Conservation (phyloP, 1,284 basidiomycete genomes). For the Leccinum subfulvum region DNA sequence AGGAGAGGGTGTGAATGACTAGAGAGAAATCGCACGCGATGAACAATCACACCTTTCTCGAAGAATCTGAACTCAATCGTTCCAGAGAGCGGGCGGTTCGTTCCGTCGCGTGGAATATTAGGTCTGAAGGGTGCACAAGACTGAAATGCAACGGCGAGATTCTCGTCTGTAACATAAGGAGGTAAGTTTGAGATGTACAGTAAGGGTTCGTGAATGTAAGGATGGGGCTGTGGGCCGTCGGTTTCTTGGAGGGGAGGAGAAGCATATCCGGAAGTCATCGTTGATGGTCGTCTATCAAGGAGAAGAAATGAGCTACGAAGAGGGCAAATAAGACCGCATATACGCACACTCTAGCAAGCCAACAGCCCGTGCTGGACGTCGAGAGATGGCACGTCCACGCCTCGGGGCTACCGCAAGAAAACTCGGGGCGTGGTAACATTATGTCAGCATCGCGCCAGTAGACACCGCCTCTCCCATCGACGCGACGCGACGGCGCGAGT, state of each 20-base stretch:
- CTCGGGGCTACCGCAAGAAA: slow-evolving; percentile 26
- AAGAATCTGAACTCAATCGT: slow-evolving; percentile 77
- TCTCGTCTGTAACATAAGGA: slow-evolving; percentile 67
- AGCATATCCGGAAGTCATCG: slow-evolving; percentile 39
- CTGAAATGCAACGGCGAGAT: slow-evolving; percentile 67
- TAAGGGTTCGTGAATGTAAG: slow-evolving; percentile 76
- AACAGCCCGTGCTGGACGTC: slow-evolving; percentile 34
- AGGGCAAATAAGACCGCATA: slow-evolving; percentile 1
- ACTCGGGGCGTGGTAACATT: slow-evolving; percentile 36
- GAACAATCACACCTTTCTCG: slow-evolving; percentile 61
- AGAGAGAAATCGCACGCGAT: slow-evolving; percentile 9
- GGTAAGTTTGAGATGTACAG: slow-evolving; percentile 76
- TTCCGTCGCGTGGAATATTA: slow-evolving; percentile 62
- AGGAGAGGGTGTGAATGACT: slow-evolving; percentile 12
- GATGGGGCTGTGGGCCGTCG: slow-evolving; percentile 48
- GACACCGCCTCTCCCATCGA: not conserved
- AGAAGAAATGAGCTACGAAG: not conserved
- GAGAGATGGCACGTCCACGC: slow-evolving; percentile 25
- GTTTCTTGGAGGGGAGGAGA: slow-evolving; percentile 34
- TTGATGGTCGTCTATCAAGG: slow-evolving; percentile 28
- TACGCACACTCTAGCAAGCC: slow-evolving; percentile 30
- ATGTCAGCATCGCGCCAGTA: slow-evolving; percentile 28
- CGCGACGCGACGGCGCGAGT: not conserved
- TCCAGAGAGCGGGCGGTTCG: slow-evolving; percentile 52
- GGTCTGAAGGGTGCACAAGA: slow-evolving; percentile 77